Evolutionary conservation across 2,329 filamentous ascomycete genomes (phyloP).

Genomic region (Microcera coccophila): DNA sequence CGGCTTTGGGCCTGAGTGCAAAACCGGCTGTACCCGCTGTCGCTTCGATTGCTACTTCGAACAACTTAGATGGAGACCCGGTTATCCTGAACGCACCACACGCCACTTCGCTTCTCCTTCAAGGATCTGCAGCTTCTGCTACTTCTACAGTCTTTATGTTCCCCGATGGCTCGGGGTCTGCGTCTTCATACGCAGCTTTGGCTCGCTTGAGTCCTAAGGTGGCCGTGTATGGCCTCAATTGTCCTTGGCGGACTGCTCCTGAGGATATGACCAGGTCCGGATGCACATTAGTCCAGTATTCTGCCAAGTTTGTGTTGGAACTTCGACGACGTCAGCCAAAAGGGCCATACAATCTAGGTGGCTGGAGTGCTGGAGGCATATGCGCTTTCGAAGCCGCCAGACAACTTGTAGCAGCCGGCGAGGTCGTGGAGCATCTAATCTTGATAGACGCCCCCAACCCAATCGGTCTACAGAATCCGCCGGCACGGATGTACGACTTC

Average conservation of each 20-base stretch:
- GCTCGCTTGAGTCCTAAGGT: conserved; percentile 41
- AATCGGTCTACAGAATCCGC: conserved; percentile 64
- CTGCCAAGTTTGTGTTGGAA: conserved; percentile 49
- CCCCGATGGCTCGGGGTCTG: conserved; percentile 30
- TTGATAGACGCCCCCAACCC: conserved; percentile 66
- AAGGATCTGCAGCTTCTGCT: conserved; percentile 13
- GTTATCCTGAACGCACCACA: conserved; percentile 12
- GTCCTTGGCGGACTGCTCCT: conserved; percentile 60
- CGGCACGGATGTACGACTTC: conserved; percentile 61
- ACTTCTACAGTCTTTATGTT: conserved; percentile 21
- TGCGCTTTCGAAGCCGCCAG: conserved; percentile 65
- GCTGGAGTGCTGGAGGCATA: conserved; percentile 75
- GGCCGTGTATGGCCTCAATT: conserved; percentile 54
- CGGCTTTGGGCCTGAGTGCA: conserved; percentile 2
- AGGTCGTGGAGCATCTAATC: conserved; percentile 57
- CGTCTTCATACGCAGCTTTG: conserved; percentile 27
- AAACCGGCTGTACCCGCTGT: not conserved
- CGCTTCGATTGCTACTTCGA: not conserved
- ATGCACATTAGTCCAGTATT: conserved; percentile 16
- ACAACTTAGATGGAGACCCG: not conserved
- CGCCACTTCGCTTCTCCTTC: conserved; percentile 23
- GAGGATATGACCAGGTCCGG: conserved; percentile 46
- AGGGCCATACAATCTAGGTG: conserved; percentile 65
- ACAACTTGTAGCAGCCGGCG: conserved; percentile 54
- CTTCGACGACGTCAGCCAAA: conserved; percentile 66